Evolutionary conservation across 768 basidiomycete genomes (phyloP).

Genomic region (Termitomyces sp.): DNA sequence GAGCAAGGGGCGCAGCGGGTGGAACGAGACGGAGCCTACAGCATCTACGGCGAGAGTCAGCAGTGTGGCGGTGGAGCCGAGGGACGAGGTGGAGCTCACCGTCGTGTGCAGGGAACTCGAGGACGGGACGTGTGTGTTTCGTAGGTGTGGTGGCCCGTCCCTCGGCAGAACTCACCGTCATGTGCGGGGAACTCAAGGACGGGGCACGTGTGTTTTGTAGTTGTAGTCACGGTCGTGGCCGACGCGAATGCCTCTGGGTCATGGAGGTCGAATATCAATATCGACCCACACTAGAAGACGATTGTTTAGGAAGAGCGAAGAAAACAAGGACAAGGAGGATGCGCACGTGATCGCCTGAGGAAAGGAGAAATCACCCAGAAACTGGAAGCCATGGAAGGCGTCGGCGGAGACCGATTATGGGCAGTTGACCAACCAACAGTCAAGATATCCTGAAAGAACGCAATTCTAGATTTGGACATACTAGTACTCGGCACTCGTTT

Average conservation of each 20-base stretch:
- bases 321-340: no score
- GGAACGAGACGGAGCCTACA: not conserved
- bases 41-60: no score
- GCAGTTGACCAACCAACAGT: not conserved
- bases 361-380: not conserved
- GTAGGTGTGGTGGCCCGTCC: no score
- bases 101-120: no score
- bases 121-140: not conserved
- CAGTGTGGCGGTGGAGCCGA: no score
- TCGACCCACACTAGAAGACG: not conserved
- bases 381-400: not conserved
- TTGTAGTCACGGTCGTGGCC: no score
- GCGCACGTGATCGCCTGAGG: not conserved
- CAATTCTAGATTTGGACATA: not conserved
- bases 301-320: no score
- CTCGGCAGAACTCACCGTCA: no score
- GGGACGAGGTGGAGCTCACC: no score
- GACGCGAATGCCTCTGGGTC: no score
- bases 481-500: not conserved
- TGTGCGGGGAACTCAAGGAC: no score
- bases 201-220: no score
- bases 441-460: not conserved
- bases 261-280: not conserved
- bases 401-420: not conserved
- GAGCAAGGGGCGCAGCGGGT: not conserved